Percentiles rank a stretch among this genome's conserved stretches.
Evolutionary conservation across 2,329 filamentous ascomycete species (phyloP).

Genomic region (Clarireedia paspali): DNA sequence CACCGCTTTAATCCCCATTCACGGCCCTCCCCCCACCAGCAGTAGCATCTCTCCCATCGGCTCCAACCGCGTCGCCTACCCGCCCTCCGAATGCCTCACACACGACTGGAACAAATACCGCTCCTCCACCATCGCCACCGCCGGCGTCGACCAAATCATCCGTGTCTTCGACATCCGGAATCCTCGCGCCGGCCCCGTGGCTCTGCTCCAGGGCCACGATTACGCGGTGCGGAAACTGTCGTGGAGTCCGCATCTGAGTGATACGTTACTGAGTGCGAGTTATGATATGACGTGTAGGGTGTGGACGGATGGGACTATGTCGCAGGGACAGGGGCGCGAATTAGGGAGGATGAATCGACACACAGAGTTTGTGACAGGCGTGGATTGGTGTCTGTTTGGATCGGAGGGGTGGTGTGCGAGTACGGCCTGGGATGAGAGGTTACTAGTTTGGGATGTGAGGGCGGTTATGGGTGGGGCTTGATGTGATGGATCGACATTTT

Average conservation of each 20-base stretch:
- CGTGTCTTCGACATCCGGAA: constrained; percentile 86
- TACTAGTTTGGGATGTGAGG: constrained; percentile 87
- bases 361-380: constrained; percentile 91
- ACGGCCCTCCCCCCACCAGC: constrained; percentile 43
- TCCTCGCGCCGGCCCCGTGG: constrained; percentile 62
- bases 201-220: constrained; percentile 74
- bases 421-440: constrained; percentile 86
- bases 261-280: constrained; percentile 79
- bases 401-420: constrained; percentile 93
- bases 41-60: constrained; percentile 22
- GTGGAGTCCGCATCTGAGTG: constrained; percentile 91
- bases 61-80: constrained; percentile 27
- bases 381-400: constrained; percentile 97
- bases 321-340: constrained; percentile 32
- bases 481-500: background rate
- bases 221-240: constrained; percentile 81
- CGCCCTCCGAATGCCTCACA: constrained; percentile 66
- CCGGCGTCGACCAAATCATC: constrained; percentile 79
- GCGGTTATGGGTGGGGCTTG: constrained; percentile 41
- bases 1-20: constrained; percentile 73
- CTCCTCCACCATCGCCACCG: constrained; percentile 75
- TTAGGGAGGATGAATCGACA: constrained; percentile 77
- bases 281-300: constrained; percentile 98
- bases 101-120: constrained; percentile 99
- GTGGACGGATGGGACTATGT: constrained; percentile 67